Evolutionary conservation across 176 grass and related monocot genomes (phyloP).

Genomic region (Ampelocalamus luodianensis): DNA sequence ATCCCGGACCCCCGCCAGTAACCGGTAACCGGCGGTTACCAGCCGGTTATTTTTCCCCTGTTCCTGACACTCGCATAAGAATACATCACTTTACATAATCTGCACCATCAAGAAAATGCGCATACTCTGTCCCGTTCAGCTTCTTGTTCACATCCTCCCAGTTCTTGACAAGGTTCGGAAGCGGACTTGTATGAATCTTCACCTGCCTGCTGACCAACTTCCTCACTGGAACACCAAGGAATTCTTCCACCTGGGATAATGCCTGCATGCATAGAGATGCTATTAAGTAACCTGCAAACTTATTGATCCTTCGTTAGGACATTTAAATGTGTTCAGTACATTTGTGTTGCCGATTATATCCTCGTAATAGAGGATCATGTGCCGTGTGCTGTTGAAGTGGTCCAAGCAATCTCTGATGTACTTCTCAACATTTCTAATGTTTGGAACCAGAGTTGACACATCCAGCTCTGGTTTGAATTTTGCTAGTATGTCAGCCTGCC

Average conservation of each 20-base stretch:
- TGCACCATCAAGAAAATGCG: slow-evolving; percentile 67
- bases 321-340: slow-evolving; percentile 43
- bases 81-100: slow-evolving; percentile 52
- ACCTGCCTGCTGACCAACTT: slow-evolving; percentile 80
- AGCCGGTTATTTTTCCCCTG: no score
- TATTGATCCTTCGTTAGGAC: not conserved
- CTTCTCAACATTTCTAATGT: slow-evolving; percentile 65
- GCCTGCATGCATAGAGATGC: slow-evolving; percentile 49
- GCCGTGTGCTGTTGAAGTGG: slow-evolving; percentile 62
- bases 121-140: slow-evolving; percentile 72
- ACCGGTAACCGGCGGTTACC: no score
- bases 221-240: slow-evolving; percentile 68
- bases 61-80: not conserved
- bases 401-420: slow-evolving; percentile 69
- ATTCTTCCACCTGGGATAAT: slow-evolving; percentile 62
- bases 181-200: slow-evolving; percentile 82
- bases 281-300: not conserved
- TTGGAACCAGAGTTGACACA: slow-evolving; percentile 55
- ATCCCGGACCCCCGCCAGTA: no score
- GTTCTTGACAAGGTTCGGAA: slow-evolving; percentile 64
- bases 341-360: slow-evolving; percentile 69
- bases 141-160: slow-evolving; percentile 72
- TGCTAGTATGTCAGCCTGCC: slow-evolving; percentile 82
- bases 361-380: slow-evolving; percentile 84
- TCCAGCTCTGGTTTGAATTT: slow-evolving; percentile 87